These are phyloP conservation scores for Cordyceps militaris DNA, from an alignment of 2,329 filamentous ascomycete genomes.

Conservation along the genomic window DNA sequence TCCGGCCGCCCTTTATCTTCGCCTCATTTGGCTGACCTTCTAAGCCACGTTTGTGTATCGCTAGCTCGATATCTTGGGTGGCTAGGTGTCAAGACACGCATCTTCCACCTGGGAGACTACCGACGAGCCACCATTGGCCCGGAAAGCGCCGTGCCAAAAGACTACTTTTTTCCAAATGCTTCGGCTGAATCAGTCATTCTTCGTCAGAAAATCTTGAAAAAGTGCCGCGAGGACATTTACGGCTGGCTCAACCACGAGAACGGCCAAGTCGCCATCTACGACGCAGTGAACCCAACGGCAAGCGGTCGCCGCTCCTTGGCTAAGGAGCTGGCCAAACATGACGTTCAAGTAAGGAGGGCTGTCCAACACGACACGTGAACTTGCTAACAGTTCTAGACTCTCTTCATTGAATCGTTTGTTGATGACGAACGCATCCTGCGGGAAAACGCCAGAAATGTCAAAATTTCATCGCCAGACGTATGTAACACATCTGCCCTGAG, in stretches of 20 bases:
- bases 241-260: constrained; percentile 95
- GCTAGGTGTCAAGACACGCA: constrained; percentile 95
- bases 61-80: constrained; percentile 90
- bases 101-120: constrained; percentile 97
- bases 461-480: constrained; percentile 94
- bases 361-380: background rate
- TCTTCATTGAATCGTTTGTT: constrained; percentile 95
- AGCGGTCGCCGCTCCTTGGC: constrained; percentile 75
- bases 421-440: constrained; percentile 89
- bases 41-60: constrained; percentile 87
- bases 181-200: constrained; percentile 88
- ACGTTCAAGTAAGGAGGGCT: constrained; percentile 61
- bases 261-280: constrained; percentile 96
- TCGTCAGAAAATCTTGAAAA: constrained; percentile 94
- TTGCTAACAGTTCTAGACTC: constrained; percentile 51
- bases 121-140: constrained; percentile 82
- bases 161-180: constrained; percentile 96
- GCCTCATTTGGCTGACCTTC: background rate
- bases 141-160: constrained; percentile 79
- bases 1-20: background rate
- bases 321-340: constrained; percentile 96
- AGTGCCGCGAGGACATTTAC: constrained; percentile 95
- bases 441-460: constrained; percentile 94
- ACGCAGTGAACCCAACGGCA: constrained; percentile 90
- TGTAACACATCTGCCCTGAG: constrained; percentile 24